Evolutionary conservation across 2,329 filamentous ascomycete genomes (phyloP).

Genomic region (Trichophyton mentagrophytes): DNA sequence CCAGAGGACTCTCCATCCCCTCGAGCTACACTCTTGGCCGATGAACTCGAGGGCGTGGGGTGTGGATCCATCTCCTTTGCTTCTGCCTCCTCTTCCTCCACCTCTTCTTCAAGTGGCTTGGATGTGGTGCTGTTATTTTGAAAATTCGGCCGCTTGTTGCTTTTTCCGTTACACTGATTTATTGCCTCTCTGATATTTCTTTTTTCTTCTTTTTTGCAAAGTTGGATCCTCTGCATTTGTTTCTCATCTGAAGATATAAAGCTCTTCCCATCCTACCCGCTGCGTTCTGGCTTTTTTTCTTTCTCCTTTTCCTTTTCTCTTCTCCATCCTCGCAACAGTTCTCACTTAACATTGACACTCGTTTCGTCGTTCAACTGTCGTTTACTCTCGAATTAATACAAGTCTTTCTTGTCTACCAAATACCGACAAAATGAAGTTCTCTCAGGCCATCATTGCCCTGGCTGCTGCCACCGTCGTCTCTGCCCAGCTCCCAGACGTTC

Average conservation of each 20-base stretch:
- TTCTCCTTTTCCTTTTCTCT: conserved; percentile 4
- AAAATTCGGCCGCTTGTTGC: not conserved
- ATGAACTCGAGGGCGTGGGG: not conserved
- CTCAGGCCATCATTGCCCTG: conserved; percentile 23
- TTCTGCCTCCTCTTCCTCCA: not conserved
- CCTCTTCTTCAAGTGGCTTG: not conserved
- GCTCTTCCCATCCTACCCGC: not conserved
- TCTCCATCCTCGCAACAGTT: conserved; percentile 4
- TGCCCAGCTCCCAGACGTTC: conserved; percentile 36
- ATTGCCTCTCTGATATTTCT: not conserved
- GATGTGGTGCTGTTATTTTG: not conserved
- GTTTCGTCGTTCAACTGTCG: conserved; percentile 11
- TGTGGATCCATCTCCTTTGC: not conserved
- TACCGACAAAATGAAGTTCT: conserved; percentile 24
- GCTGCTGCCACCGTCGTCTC: conserved; percentile 33
- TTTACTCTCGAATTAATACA: conserved; percentile 1
- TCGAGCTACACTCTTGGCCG: not conserved
- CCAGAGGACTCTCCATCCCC: not conserved
- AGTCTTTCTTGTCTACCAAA: not conserved
- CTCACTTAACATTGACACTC: conserved; percentile 10
- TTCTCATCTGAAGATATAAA: not conserved
- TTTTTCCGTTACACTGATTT: not conserved
- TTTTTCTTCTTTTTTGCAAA: not conserved
- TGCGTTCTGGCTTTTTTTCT: not conserved
- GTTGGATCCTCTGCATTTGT: not conserved